phyloP scores from a whole-genome alignment of 2,329 filamentous ascomycete species.

The Chaetomium olivaceum region DNA sequence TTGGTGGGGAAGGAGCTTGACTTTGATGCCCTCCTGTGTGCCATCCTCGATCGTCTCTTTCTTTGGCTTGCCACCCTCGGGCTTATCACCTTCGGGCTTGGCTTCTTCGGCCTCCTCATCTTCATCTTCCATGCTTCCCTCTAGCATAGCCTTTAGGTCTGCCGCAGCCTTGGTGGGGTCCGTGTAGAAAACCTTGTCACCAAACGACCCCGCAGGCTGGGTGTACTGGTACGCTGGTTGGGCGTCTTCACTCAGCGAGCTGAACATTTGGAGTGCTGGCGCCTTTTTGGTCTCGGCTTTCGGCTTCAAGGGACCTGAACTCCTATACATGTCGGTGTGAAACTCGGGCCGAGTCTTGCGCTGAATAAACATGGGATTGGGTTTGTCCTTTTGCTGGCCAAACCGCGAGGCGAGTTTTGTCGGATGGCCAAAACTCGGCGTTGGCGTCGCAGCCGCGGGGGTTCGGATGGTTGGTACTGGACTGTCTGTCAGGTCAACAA shows the following conservation, averaged over 20 bases:
- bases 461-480: constrained; percentile 27
- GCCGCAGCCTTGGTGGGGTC: constrained; percentile 71
- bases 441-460: constrained; percentile 31
- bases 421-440: constrained; percentile 37
- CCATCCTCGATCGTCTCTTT: constrained; percentile 50
- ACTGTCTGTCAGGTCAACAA: constrained; percentile 38
- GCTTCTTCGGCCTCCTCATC: constrained; percentile 52
- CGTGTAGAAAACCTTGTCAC: constrained; percentile 61
- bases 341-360: constrained; percentile 57
- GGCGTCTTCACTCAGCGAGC: constrained; percentile 42
- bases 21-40: constrained; percentile 73
- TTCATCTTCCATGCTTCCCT: constrained; percentile 77
- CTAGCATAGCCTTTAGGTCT: constrained; percentile 78
- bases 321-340: constrained; percentile 52
- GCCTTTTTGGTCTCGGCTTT: constrained; percentile 50
- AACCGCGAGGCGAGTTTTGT: constrained; percentile 50
- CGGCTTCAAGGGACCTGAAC: constrained; percentile 51
- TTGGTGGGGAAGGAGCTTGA: constrained; percentile 90
- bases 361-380: constrained; percentile 54
- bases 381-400: constrained; percentile 19
- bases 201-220: constrained; percentile 36
- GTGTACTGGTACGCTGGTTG: constrained; percentile 37
- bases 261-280: constrained; percentile 50
- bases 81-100: constrained; percentile 57
- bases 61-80: constrained; percentile 48